Evolutionary conservation across 148 eudicot species (phyloP).

Genomic region (Rhododendron ovatum): DNA sequence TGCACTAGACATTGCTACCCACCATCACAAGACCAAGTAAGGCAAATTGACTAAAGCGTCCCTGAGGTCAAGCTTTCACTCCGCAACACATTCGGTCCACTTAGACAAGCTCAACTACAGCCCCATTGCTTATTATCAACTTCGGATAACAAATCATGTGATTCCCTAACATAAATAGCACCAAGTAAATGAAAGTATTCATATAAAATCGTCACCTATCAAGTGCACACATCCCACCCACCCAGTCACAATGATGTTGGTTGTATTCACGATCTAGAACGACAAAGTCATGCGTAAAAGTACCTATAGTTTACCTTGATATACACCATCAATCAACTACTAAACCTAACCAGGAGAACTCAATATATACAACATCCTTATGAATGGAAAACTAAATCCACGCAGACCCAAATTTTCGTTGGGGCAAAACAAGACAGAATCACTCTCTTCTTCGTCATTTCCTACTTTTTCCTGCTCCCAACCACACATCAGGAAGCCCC

Average conservation of each 20-base stretch:
- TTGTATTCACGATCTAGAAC: not conserved
- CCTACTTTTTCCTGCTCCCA: not conserved
- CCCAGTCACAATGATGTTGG: not conserved
- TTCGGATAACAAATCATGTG: not conserved
- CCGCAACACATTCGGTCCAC: not conserved
- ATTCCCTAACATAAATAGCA: not conserved
- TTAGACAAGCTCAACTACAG: not conserved
- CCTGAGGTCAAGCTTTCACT: not conserved
- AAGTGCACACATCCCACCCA: not conserved
- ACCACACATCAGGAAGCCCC: not conserved
- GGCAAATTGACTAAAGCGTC: not conserved
- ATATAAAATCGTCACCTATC: not conserved
- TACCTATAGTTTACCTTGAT: not conserved
- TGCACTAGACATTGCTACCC: not conserved
- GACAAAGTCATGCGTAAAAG: not conserved
- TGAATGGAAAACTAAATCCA: not conserved
- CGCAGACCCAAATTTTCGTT: not conserved
- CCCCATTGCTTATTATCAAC: not conserved
- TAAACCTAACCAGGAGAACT: not conserved
- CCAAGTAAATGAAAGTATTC: not conserved
- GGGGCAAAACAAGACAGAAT: not conserved
- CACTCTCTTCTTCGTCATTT: not conserved
- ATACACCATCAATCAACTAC: not conserved
- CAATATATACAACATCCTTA: not conserved
- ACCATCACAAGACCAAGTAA: not conserved